Base-by-base conservation (phyloP, 352 stramenopile genomes). In the Globisporangium emineosum region DNA sequence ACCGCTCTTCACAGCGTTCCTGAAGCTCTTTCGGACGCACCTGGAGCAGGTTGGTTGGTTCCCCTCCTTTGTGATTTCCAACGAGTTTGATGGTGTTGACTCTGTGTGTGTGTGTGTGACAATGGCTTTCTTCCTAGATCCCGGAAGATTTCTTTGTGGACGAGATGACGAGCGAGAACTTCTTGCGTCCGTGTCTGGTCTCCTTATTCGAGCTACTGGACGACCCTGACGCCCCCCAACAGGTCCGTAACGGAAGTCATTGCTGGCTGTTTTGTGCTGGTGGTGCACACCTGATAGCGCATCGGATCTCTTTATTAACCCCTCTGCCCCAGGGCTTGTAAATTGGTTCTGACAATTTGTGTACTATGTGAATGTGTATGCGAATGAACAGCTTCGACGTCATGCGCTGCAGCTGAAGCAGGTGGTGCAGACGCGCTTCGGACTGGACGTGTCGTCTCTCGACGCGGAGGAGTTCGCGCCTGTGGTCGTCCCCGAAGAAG, bases 111-210 rank as follows among this genome's bases (percentile, higher is more conserved):
- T n/a, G n/a, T n/a, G 4, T 57, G 2, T 54, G 27, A 25, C 30
- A 52, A 12, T 63, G 30, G 15, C 33, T 59, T 43, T 30, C 15
- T 15, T 21, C 58, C 50, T 9, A 91, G 82, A 83, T 91, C 40
- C 75, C 80, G 0, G 64, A 70, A 13, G 81, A 92, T 30, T 92
- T 92, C 71, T 92, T 92, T 52, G 67, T 86, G 12, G 80, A 90
- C 63, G 79, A 86, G 29, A 65, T 69, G 29, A 85, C 81, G 35
- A 74, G 70, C 33, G 70, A 79, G 21, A 90, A 89, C 62, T 92
- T 90, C 50, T 57, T 92, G n/a, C 70, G 76, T 25, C 71, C 79
- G 35, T 86, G 76, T 55, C 65, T 92, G 7, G 25, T 72, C 53
- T 92, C 83, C 29, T 64, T 92, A 15, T 76, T 90, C 37, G 83